phyloP scores from a whole-genome alignment of 805 yeast genomes.

The Dipodascus geniculatus region DNA sequence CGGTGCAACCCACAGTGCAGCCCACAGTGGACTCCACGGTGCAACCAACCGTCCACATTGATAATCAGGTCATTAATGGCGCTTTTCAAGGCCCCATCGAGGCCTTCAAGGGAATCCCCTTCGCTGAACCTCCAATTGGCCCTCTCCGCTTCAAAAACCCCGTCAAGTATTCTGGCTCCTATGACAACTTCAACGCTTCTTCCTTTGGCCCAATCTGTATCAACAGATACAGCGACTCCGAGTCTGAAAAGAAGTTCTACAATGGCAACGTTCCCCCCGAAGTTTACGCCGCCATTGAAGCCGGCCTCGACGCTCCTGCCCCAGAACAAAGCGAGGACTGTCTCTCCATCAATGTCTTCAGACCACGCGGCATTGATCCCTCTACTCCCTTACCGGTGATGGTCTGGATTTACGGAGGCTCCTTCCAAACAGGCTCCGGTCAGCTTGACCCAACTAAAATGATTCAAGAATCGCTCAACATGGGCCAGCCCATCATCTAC shows the following conservation, averaged over 20 bases:
- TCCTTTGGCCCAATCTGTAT: background rate
- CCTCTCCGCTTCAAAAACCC: slow-evolving; percentile 19
- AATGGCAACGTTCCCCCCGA: background rate
- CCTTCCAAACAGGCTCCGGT: slow-evolving; percentile 4
- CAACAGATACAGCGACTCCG: background rate
- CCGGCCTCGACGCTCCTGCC: background rate
- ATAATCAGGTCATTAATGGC: background rate
- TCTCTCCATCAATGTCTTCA: background rate
- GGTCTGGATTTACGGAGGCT: slow-evolving; percentile 9
- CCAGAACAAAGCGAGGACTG: slow-evolving; percentile 1
- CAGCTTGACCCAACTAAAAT: background rate
- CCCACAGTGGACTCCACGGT: no score
- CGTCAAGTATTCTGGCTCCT: slow-evolving; percentile 5
- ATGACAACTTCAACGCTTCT: background rate
- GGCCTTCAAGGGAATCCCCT: slow-evolving; percentile 14
- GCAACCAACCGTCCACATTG: background rate
- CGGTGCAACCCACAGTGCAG: no score
- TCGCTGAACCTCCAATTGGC: slow-evolving; percentile 23
- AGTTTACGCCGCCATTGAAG: background rate
- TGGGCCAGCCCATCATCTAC: background rate
- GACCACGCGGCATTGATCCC: slow-evolving; percentile 11
- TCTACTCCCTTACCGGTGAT: slow-evolving; percentile 4
- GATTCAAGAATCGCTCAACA: background rate
- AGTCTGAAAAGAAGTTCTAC: background rate
- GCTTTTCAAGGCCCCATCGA: background rate